Base-by-base conservation (phyloP, 768 basidiomycete species). In the Podaxis sp. region DNA sequence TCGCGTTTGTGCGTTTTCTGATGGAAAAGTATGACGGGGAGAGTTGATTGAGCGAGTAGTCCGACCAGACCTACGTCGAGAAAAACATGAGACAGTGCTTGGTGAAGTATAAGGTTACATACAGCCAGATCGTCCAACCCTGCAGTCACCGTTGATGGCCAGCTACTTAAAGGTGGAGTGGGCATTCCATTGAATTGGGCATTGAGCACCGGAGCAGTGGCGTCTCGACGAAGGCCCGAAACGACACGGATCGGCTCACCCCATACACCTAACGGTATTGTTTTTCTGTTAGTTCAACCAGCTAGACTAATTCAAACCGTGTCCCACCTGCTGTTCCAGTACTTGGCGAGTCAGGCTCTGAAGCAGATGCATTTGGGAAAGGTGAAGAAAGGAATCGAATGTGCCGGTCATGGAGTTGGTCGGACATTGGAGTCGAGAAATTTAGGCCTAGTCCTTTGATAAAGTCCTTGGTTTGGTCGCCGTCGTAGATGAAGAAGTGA, bases 401-500 rank as follows among this genome's bases (percentile, higher is more conserved):
- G 56, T 78, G 77, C 13, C 77, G 67, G 49, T 78, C 74, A 52
- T 77, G 71, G 11, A 76, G 63, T 56, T 73, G 68, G 46, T 78
- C 76, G 2, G 73, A 63, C 28, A 78, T 69, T 8, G 77, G 77
- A 8, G 73, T 75, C 1, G 70, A 66, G 60, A 78, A 76, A 48
- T 63, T 65, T n/a, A 78, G 60, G 8, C 77, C 76, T 39, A 78
- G 66, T 33, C 75, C 75, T 65, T 75, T 77, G 65, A 78, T 75
- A 56, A 78, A 78, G 54, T 77, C 76, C 26, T 73, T 73, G 40
- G 64, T 70, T 66, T 78, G 76, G 54, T 78, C 76, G 2, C 72
- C 76, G 48, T 78, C 76, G 58, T 70, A 78, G 4, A 76, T 74
- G 64, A 78, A 78, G 68, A 78, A 78, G 63, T 78, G 75, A 11